Base-by-base conservation (phyloP, 2,329 filamentous ascomycete species). In the Talaromyces sp. region DNA sequence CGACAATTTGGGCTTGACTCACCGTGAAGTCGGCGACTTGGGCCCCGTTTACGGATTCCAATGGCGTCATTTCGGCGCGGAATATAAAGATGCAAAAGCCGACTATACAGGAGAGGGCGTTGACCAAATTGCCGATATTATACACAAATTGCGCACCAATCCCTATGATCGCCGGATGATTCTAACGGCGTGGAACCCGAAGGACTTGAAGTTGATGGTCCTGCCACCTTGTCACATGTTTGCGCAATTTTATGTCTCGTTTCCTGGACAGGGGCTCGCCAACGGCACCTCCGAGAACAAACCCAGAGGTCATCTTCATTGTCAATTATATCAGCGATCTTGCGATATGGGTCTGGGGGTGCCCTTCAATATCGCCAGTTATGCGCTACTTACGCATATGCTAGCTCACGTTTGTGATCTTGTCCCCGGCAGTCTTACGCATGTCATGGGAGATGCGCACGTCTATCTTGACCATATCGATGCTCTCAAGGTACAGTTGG, bases 21-120 rank as follows among this genome's bases (percentile, higher is more conserved):
- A 97, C 75, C 91, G 94, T 66, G 91, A 87, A 61, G 90, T 89
- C 22, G 95, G 95, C 69, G 95, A 99, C 74, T 84, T 99, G 0
- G 95, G 95, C 0, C 95, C 95, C 35, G 93, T 98, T 0, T 99
- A 99, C 76, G 95, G 95, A 1, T 99, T 99, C 81, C 95, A 99
- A 80, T 99, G 95, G 95, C 90, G 95, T 3, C 94, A 98, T 79
- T 99, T 99, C 73, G 95, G 95, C 60, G 95, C 95, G 4, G 88
- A 92, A 67, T 99, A 99, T 77, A 82, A 89, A 19, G 90, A 94
- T 73, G 85, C 89, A 15, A 83, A 88, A 69, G 85, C 90, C 0
- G 92, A 98, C 75, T 99, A 99, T 79, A 84, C 87, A 0, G 93
- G 91, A 0, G 84, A 96, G 75, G 95, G 95, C 19, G 92, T 97